phyloP scores from a whole-genome alignment of 768 basidiomycete species.

The Amanita subjunquillea region DNA sequence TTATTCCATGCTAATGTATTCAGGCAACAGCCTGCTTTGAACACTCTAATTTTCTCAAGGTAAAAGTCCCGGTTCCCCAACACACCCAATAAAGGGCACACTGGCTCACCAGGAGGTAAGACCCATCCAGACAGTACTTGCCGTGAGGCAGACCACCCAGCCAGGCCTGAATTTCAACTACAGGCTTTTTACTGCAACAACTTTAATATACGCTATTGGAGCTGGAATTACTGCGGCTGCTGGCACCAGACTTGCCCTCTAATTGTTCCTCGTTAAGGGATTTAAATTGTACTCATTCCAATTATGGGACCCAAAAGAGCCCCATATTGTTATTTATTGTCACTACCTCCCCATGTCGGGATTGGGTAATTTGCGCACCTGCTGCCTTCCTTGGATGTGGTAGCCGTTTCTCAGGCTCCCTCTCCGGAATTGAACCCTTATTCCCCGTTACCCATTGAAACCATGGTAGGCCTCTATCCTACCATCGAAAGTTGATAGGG shows the following conservation, averaged over 20 bases:
- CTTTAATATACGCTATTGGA: conserved; percentile 10
- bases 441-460: conserved; percentile 73
- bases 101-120: conserved; percentile 67
- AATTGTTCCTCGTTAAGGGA: too few species aligned
- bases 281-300: too few species aligned
- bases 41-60: conserved; percentile 80
- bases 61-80: conserved; percentile 70
- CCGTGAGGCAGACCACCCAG: conserved; percentile 54
- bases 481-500: conserved; percentile 73
- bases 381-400: too few species aligned
- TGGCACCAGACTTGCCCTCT: too few species aligned
- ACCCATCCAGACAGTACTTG: conserved; percentile 55
- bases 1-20: conserved; percentile 81
- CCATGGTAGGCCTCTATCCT: conserved; percentile 70
- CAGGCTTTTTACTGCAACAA: conserved; percentile 35
- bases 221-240: too few species aligned
- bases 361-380: too few species aligned
- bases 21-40: conserved; percentile 70
- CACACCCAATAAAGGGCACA: conserved; percentile 59
- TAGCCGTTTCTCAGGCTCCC: too few species aligned
- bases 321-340: too few species aligned
- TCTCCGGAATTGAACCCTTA: conserved; percentile 30
- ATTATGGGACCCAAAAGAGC: too few species aligned
- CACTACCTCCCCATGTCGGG: too few species aligned
- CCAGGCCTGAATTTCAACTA: conserved; percentile 39